Evolutionary conservation across 805 yeast genomes (phyloP).

Genomic region (Kodamaea restingae): DNA sequence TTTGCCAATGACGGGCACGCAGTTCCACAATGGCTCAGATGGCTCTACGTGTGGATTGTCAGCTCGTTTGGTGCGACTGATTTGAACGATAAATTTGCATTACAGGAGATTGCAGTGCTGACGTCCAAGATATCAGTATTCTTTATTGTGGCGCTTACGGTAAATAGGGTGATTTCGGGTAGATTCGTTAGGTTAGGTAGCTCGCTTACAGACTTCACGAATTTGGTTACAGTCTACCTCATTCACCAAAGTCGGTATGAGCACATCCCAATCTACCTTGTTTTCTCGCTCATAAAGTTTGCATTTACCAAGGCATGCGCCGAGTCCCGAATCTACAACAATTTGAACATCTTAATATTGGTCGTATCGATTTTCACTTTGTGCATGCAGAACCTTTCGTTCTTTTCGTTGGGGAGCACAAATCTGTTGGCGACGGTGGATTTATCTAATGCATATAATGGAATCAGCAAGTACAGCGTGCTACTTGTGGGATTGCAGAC

Average conservation of each 20-base stretch:
- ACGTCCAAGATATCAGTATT: constrained; percentile 24
- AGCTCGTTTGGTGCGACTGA: constrained; percentile 21
- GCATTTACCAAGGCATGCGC: constrained; percentile 15
- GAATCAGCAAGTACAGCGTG: constrained; percentile 67
- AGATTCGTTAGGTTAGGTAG: constrained; percentile 22
- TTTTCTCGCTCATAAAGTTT: constrained; percentile 23
- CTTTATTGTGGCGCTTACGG: constrained; percentile 26
- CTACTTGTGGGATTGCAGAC: constrained; percentile 72
- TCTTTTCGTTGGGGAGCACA: constrained; percentile 86
- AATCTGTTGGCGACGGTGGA: constrained; percentile 91
- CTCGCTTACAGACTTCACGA: constrained; percentile 30
- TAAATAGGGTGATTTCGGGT: constrained; percentile 27
- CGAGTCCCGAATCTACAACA: not conserved
- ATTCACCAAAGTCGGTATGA: constrained; percentile 53
- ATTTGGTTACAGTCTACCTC: constrained; percentile 39
- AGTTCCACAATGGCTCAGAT: constrained; percentile 40
- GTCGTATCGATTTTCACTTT: constrained; percentile 37
- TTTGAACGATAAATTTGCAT: constrained; percentile 11
- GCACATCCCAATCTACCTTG: constrained; percentile 52
- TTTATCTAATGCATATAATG: constrained; percentile 88
- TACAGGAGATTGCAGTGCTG: constrained; percentile 22
- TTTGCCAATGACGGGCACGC: constrained; percentile 51
- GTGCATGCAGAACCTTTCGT: constrained; percentile 67
- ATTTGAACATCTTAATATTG: constrained; percentile 12
- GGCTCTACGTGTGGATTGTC: constrained; percentile 27